These are phyloP conservation scores for Candida sithepensis DNA, from an alignment of 805 yeast species.

Conservation along the genomic window DNA sequence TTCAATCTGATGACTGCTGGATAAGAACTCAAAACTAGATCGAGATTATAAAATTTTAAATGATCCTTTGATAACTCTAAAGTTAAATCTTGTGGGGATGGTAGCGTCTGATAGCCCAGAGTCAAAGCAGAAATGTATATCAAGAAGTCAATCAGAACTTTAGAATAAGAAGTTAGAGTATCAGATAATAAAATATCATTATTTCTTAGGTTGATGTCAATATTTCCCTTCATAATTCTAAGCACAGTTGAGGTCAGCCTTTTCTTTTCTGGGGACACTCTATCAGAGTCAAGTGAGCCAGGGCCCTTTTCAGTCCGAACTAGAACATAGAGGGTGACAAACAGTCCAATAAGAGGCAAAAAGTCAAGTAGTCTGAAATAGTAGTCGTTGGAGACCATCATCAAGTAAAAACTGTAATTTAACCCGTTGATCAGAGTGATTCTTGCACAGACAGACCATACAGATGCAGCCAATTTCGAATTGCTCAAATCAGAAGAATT, in stretches of 20 bases:
- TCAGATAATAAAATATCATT: conserved; percentile 84
- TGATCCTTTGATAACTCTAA: conserved; percentile 30
- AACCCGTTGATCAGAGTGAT: conserved; percentile 24
- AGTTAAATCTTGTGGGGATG: conserved; percentile 18
- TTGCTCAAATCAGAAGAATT: conserved; percentile 20
- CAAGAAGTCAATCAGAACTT: conserved; percentile 68
- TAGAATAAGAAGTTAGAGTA: conserved; percentile 76
- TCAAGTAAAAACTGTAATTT: conserved; percentile 28
- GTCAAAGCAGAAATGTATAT: conserved; percentile 49
- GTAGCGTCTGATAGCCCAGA: conserved; percentile 35
- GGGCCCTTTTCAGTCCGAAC: conserved; percentile 20
- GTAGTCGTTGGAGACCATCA: conserved; percentile 20
- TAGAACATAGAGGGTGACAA: conserved; percentile 31
- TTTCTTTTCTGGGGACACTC: conserved; percentile 32
- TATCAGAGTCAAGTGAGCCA: conserved; percentile 22
- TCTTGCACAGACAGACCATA: conserved; percentile 17
- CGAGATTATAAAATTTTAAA: conserved; percentile 26
- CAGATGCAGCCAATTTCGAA: conserved; percentile 11
- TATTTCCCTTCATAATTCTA: conserved; percentile 55
- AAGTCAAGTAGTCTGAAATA: conserved; percentile 28
- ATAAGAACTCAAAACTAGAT: conserved; percentile 32
- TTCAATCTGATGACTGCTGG: conserved; percentile 76
- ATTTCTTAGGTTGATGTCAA: conserved; percentile 57
- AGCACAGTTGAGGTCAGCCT: conserved; percentile 47
- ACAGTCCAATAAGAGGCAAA: conserved; percentile 38